phyloP scores from a whole-genome alignment of 257 asterid species.

The Gentiana dahurica region DNA sequence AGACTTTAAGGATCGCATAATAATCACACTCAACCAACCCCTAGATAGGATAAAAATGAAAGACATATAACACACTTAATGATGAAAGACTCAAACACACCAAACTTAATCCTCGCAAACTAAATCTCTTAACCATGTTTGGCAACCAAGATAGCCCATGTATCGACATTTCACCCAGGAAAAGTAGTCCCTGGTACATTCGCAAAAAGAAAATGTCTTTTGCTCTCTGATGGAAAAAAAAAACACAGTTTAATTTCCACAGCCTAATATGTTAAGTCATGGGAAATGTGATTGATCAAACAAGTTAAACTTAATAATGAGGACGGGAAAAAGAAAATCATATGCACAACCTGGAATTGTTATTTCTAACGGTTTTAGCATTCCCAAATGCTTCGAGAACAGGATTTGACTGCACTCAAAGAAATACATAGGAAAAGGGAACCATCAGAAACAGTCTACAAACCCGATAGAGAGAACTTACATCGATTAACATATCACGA shows the following conservation, averaged over 20 bases:
- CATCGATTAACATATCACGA: neutral
- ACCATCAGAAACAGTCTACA: conserved; percentile 5
- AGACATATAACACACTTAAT: no score
- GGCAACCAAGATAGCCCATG: neutral
- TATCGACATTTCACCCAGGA: conserved; percentile 1
- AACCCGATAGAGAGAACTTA: neutral
- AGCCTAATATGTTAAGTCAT: neutral
- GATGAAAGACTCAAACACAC: no score
- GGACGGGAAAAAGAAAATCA: conserved; percentile 12
- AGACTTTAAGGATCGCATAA: no score
- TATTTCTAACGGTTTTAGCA: conserved; percentile 96
- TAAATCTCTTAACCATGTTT: conserved; percentile 3
- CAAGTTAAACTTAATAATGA: neutral
- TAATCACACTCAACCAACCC: no score
- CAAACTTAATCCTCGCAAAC: no score
- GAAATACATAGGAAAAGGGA: neutral
- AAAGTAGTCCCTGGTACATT: conserved; percentile 3
- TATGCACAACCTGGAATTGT: conserved; percentile 83
- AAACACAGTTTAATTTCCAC: neutral
- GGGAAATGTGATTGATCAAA: neutral
- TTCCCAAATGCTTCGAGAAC: conserved; percentile 99
- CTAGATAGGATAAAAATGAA: no score
- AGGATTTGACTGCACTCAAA: conserved; percentile 83
- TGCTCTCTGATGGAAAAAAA: neutral
- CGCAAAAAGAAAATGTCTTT: neutral